Evolutionary conservation across 495 filamentous ascomycete genomes (phyloP), one percentile per base, ranked within the genome.

Genomic region (Penicillium desertorum): DNA sequence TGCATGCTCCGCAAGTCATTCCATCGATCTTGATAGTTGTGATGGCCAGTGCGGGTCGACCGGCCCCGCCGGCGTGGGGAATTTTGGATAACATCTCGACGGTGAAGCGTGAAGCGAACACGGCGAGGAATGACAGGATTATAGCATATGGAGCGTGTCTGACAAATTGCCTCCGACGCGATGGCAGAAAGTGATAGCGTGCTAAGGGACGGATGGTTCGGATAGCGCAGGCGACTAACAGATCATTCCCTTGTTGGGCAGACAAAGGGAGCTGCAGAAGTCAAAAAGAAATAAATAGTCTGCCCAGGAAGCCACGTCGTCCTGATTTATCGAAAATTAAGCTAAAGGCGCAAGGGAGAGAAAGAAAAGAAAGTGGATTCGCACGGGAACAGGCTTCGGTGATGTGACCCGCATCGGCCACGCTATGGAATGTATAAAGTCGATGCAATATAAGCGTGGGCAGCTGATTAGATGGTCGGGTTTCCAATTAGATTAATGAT

Each of bases 1-100:
- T 94, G 67, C 92, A 96, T 63, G 92, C 87, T 60, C 91, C 91
- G 72, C 92, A 95, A 65, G 92, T 97, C 92, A 97, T 97, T 54
- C 92, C 92, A 57, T 87, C 89, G 27, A 96, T 88, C 68, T 83
- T 88, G 52, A 97, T 74, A 5, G 90, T 96, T 27, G 92, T 97
- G n/a, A 90, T 96, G 7, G 91, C 90, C 88, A 91, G 88, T 66
- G 67, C 60, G 44, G 67, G 57, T 54, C 43, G 68, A 36, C 43
- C 37, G 16, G 55, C 51, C 57, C 41, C 49, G 58, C 59, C 65
- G 54, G 57, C 60, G 54, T 56, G 55, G 29, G 45, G 52, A 57
- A 32, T 68, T 4, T 17, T 53, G 39, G 61, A 56, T 43, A 60
- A 62, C 61, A 67, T 69, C 39, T 54, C 56, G 56, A 59, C 41